phyloP scores from a whole-genome alignment of 2,329 filamentous ascomycete genomes.

The Phyllosticta paracitricarpa region DNA sequence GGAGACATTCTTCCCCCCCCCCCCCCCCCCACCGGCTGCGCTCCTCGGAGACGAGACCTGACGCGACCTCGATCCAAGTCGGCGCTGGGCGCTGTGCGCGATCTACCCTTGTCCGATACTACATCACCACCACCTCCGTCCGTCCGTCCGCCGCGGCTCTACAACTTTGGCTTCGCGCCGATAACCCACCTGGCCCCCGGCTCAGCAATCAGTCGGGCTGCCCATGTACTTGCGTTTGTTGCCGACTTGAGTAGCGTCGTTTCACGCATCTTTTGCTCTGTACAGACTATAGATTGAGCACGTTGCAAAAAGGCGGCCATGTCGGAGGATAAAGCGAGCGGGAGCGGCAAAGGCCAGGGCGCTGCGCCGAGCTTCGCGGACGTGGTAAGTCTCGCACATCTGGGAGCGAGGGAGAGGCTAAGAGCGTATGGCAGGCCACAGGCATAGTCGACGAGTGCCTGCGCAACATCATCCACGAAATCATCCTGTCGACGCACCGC shows the following conservation, averaged over 20 bases:
- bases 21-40: not conserved
- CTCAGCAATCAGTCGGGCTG: not conserved
- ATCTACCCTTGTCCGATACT: not conserved
- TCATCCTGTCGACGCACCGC: constrained; percentile 64
- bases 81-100: not conserved
- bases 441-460: constrained; percentile 62
- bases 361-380: constrained; percentile 7
- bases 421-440: constrained; percentile 17
- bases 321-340: constrained; percentile 2
- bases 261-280: no score
- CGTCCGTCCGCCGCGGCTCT: not conserved
- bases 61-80: not conserved
- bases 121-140: not conserved
- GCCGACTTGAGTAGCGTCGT: not conserved
- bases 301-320: not conserved
- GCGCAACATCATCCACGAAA: constrained; percentile 66
- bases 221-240: not conserved
- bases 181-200: not conserved
- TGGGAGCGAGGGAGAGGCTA: not conserved
- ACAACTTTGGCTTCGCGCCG: not conserved
- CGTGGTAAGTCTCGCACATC: not conserved
- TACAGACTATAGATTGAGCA: not conserved
- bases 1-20: not conserved
- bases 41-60: not conserved
- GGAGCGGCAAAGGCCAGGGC: constrained; percentile 1